Base-by-base conservation (phyloP, 2,329 filamentous ascomycete genomes). In the Ophiostoma sp. region DNA sequence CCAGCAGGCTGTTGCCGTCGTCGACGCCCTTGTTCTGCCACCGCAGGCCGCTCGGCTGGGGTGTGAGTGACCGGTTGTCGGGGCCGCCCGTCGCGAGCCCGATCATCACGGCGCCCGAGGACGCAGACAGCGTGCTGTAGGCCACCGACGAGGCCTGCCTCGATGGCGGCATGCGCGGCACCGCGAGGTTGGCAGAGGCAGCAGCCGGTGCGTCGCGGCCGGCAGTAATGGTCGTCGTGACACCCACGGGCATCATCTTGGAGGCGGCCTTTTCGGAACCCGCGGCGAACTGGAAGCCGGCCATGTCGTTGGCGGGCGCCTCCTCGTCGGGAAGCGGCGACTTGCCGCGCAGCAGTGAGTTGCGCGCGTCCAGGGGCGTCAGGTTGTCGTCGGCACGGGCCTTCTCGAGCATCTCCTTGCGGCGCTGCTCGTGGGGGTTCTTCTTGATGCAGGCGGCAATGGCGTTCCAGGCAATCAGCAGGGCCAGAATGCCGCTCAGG, bases 391-490 rank as follows among this genome's bases (percentile, higher is more conserved):
- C 80, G 73, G 95, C 90, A 72, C 89, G 88, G 71, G 87, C 79
- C 82, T 94, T 92, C 79, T 93, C 91, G 77, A 44, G 63, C 60
- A 92, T 87, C 80, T 94, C 91, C 85, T 96, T 96, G 79, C 92
- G 89, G 75, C 89, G 88, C 83, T 89, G 89, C 72, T 90, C 88
- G 78, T 98, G 94, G 4, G 94, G 93, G 80, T 98, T 98, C 80
- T 93, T 86, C 76, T 90, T 90, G 84, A 87, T 88, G 79, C 89
- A 93, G 66, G 88, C 85, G 74, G 92, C 90, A 75, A 97, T 87
- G 64, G 92, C 92, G 76, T 98, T 98, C 81, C 93, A 91, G 11
- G 86, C 85, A 73, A 99, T 96, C 42, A 98, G 83, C 66, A 98
- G 90, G 3, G 92, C 93, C 68, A 99, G 83, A 38, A 92, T 78